Evolutionary conservation across 2,329 filamentous ascomycete genomes (phyloP), one percentile per base, ranked within the genome.

Genomic region (Furcasterigmium furcatum): DNA sequence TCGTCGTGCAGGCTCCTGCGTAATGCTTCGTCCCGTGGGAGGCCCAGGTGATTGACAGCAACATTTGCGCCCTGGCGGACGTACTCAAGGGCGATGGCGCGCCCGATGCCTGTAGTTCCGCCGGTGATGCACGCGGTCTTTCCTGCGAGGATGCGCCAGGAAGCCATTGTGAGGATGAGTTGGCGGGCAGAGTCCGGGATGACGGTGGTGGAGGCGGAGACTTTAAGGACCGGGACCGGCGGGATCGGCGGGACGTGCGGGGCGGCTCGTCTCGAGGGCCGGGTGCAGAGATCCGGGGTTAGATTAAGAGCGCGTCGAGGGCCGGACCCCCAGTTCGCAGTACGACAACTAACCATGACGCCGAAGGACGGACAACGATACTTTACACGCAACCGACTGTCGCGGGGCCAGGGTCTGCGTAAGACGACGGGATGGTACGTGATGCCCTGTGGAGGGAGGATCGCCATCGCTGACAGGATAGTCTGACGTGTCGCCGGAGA

Each of bases 101-200:
- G 72, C 21, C 84, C 84, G 51, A 87, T 87, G 21, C 83, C 83
- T 4, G 82, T 86, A 9, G 80, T 73, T 27, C 80, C 83, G 46
- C 83, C 83, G 3, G 84, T 87, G 48, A 87, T 83, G 52, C 80
- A 80, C 53, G 81, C 80, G 18, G 77, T 74, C 59, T 85, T 86
- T 55, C 72, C 74, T 44, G 62, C 50, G 38, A 85, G 74, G 52
- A 85, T 29, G 5, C 44, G 44, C 24, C 39, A 43, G 9, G 38
- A 24, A 22, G 38, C 20, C 44, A 49, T 49, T 19, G 12, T 21
- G 24, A 36, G n/a, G 34, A 18, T 16, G 34, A 12, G 34, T 16
- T 36, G 12, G 29, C 16, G n/a, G n/a, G n/a, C 25, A 13, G 12
- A 32, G 9, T 14, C 30, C 29, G 29, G 13, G 12, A 4, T 13